phyloP scores from a whole-genome alignment of 176 grass and related monocot species.

The Raddia guianensis region DNA sequence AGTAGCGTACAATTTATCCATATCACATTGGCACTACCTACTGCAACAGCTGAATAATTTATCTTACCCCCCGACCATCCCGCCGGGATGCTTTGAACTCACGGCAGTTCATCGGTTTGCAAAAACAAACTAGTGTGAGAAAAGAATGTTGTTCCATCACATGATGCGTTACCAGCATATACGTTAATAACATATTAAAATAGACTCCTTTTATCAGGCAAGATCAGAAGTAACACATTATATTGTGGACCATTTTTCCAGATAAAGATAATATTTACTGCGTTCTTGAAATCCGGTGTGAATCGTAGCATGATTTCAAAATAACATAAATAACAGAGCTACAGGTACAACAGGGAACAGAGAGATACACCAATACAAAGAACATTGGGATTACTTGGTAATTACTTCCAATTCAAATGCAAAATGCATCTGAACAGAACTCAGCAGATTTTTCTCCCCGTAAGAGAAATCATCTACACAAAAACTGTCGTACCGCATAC shows the following conservation, averaged over 20 bases:
- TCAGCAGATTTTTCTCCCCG: conserved; percentile 15
- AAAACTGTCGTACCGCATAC: neutral
- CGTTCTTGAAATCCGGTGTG: neutral
- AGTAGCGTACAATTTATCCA: neutral
- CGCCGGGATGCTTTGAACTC: too few species aligned
- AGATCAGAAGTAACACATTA: neutral
- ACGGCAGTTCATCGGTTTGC: neutral
- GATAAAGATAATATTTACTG: conserved; percentile 20
- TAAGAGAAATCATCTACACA: conserved; percentile 20
- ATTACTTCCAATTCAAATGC: conserved; percentile 14
- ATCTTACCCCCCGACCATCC: neutral
- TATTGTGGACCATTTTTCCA: conserved; percentile 4
- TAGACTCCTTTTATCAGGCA: neutral
- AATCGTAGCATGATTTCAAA: neutral
- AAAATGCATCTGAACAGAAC: conserved; percentile 18
- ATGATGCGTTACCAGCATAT: neutral
- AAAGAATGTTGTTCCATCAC: conserved; percentile 4
- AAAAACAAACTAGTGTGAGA: conserved; percentile 36
- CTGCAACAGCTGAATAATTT: neutral
- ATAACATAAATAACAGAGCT: conserved; percentile 17
- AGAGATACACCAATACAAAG: conserved; percentile 16
- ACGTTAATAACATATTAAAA: neutral
- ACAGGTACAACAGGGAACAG: conserved; percentile 27
- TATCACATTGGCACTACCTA: neutral
- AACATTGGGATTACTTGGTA: conserved; percentile 31